Evolutionary conservation across 208 protist genomes (phyloP), one percentile per base, ranked within the genome.

Genomic region (Tritrichomonas foetus): DNA sequence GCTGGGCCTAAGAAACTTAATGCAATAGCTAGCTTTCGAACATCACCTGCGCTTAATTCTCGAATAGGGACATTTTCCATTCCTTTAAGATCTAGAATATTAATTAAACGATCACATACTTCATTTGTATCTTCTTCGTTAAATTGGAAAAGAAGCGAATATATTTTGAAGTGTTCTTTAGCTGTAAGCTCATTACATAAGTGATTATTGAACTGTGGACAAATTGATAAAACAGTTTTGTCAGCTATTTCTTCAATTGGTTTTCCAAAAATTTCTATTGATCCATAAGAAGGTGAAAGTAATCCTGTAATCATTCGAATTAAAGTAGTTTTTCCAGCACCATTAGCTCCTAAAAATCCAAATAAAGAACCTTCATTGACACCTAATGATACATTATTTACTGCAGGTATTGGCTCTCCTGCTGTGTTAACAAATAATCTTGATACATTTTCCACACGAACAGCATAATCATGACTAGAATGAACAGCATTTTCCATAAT

Each of bases 271-370:
- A 92, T 64, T 64, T 92, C 22, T 41, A 89, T 61, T 47, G 66
- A 47, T n/a, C 94, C 94, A 33, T 39, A 75, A 3, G 72, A 55
- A 30, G 66, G n/a, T 20, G 78, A 39, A 5, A 94, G 64, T 14
- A 53, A 25, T 55, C 94, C 94, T 44, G 94, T 94, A 3, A 95
- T 57, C 93, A 94, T 80, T 92, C 95, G 93, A 16, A 95, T 66
- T 33, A 95, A 93, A n/a, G 94, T 95, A n/a, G 93, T 94, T 57
- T 95, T 95, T 30, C 94, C 94, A 39, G 94, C 94, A 94, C 94
- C 94, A 75, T 95, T 95, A 20, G 75, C 75, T 27, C 94, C 94
- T 30, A 94, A 93, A 94, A 95, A 95, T 93, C 92, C 94, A 55
- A 95, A 92, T 22, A 53, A 41, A 8, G 41, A 50, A 20, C 78